Base-by-base conservation (phyloP, 2,329 filamentous ascomycete species). In the Anthostomella pinea region DNA sequence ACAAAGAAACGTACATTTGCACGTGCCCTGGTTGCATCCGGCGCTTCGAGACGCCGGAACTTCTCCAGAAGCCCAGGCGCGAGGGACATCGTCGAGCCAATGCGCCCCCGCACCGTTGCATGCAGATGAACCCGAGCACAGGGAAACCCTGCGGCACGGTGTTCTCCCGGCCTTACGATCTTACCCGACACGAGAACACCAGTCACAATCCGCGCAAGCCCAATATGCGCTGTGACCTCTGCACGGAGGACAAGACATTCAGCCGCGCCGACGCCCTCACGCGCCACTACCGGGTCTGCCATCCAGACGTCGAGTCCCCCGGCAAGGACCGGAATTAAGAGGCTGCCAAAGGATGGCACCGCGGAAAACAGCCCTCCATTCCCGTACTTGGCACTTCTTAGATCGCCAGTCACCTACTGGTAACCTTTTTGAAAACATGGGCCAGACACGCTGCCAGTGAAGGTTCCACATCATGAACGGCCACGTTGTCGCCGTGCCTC, bases 191-290 rank as follows among this genome's bases (percentile, higher is more conserved):
- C 59, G 93, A 98, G 62, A 91, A 96, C 50, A 97, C 93, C 0
- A 97, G 97, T 48, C 93, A 97, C 74, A 96, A 96, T 53, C 83
- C 82, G 1, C 81, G 87, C 54, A 96, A 96, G 72, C 83, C 90
- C 62, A 97, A 97, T 70, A 88, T 96, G 6, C 83, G 88, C 28
- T 98, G 93, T 64, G 82, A 90, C 45, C 68, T 95, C 30, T 98
- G 93, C 66, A 89, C 87, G 2, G 90, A 97, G 54, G 91, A 97
- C 58, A 97, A 97, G 75, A 95, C 88, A 0, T 98, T 98, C 58
- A 95, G 89, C 52, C 81, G 93, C 39, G 93, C 91, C 47, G 93
- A 98, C 68, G 93, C 93, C 1, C 73, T 97, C 30, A 97, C 91
- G 10, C 75, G 93, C 43, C 93, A 98, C 60, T 94, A 95, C 75